Evolutionary conservation across 202 grass and related monocot species (phyloP), one percentile per base, ranked within the genome.

Genomic region (Schoenoplectus triqueter): DNA sequence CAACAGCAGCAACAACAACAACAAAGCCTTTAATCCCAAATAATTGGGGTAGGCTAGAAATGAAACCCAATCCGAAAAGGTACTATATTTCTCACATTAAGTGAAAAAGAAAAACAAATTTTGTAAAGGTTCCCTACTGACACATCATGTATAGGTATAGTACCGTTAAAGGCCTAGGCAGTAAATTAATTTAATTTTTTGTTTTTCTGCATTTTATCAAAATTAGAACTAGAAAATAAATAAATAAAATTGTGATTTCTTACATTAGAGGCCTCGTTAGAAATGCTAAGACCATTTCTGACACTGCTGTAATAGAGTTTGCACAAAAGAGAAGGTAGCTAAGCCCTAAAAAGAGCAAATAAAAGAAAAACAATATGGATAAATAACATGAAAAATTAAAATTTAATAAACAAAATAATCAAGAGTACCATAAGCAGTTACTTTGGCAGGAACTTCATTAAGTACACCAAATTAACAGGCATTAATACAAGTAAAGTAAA

Each of bases 201-300:
- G 1, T 62, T 62, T 62, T 14, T 60, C 13, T 17, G 5, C 14
- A 82, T 50, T 82, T 5, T 51, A 82, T 68, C 39, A 51, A 13
- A 31, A 66, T 69, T 66, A 84, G 15, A 55, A 17, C 13, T 42
- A 57, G 3, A 44, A 84, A 42, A 70, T 3, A 41, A 85, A 80
- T 31, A 48, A 15, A 65, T 4, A 68, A 59, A 42, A 13, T 2
- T 0, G 0, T 13, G 15, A 7, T 21, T 71, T 66, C 90, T 92
- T 90, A 94, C 92, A 88, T 92, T 62, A 94, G 84, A 80, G 51
- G 56, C 50, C 90, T 87, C 62, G 90, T 94, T 17, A 94, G 9
- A 77, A 94, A 80, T 70, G 90, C 86, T 3, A 60, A 80, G 2
- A 94, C 85, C 92, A 94, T 94, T 68, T 92, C 87, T 90, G 82